A percentile compares a stretch with the other conserved stretches of the same genome.
phyloP scores from a whole-genome alignment of 139 green algal species.

The Coelastrella sp. region DNA sequence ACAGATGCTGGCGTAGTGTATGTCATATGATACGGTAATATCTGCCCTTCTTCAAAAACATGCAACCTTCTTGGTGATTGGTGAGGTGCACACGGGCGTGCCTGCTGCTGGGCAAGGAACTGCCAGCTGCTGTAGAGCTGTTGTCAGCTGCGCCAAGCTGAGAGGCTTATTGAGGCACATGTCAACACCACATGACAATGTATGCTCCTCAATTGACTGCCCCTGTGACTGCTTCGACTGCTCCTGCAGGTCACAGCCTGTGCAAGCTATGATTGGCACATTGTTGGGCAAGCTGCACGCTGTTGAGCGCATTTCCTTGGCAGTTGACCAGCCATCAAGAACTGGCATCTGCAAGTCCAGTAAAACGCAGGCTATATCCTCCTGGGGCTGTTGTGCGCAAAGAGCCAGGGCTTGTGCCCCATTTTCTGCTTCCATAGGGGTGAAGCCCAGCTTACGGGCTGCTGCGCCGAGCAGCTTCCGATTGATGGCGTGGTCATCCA shows the following conservation, averaged over 20 bases:
- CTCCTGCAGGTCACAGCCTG: constrained; percentile 5
- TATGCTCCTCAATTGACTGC: constrained; percentile 14
- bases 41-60: neutral
- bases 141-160: neutral
- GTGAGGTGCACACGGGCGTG: neutral
- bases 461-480: neutral
- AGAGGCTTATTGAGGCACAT: constrained; percentile 36
- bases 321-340: constrained; percentile 22
- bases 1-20: neutral
- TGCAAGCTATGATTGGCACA: constrained; percentile 36
- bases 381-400: neutral
- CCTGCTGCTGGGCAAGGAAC: constrained; percentile 1
- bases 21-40: neutral
- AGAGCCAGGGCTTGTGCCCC: neutral
- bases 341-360: constrained; percentile 41
- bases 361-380: constrained; percentile 17
- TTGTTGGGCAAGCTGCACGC: neutral
- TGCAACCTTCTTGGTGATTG: neutral
- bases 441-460: constrained; percentile 22
- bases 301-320: constrained; percentile 18
- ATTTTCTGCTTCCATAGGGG: neutral
- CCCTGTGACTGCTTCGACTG: neutral
- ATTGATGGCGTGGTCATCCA: constrained; percentile 30
- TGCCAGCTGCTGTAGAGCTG: constrained; percentile 13
- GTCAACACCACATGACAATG: constrained; percentile 21